phyloP scores from a whole-genome alignment of 768 basidiomycete genomes.

The Termitomyces sp. region DNA sequence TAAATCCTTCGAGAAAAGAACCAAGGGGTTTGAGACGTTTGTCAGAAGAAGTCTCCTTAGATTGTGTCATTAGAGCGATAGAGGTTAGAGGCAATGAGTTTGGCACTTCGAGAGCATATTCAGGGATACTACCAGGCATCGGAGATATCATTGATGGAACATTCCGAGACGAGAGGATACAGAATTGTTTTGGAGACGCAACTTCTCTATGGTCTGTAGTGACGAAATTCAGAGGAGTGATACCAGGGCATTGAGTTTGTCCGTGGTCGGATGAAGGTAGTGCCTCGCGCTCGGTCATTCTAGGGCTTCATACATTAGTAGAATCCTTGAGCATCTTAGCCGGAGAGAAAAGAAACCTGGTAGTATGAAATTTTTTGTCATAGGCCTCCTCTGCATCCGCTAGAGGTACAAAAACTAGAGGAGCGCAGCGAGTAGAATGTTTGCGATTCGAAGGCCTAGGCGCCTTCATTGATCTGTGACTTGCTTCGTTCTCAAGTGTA shows the following conservation, averaged over 20 bases:
- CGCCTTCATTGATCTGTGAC: background rate
- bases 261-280: background rate
- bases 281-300: background rate
- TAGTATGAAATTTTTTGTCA: slow-evolving; percentile 1
- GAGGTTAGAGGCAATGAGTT: background rate
- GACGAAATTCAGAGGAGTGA: background rate
- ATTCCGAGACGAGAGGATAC: background rate
- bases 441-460: background rate
- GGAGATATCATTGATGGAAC: background rate
- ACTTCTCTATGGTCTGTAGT: background rate
- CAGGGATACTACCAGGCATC: background rate
- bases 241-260: background rate
- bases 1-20: slow-evolving; percentile 28
- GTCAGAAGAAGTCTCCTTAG: background rate
- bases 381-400: slow-evolving; percentile 22
- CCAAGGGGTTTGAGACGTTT: slow-evolving; percentile 27
- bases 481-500: background rate
- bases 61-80: background rate
- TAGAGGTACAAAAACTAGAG: slow-evolving; percentile 25
- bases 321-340: background rate
- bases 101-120: background rate
- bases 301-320: background rate
- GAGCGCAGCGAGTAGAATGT: slow-evolving; percentile 12
- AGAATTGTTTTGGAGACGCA: background rate
- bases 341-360: slow-evolving; percentile 3